Evolutionary conservation across 2,329 filamentous ascomycete species (phyloP).

Genomic region (Elsinoe arachidis): DNA sequence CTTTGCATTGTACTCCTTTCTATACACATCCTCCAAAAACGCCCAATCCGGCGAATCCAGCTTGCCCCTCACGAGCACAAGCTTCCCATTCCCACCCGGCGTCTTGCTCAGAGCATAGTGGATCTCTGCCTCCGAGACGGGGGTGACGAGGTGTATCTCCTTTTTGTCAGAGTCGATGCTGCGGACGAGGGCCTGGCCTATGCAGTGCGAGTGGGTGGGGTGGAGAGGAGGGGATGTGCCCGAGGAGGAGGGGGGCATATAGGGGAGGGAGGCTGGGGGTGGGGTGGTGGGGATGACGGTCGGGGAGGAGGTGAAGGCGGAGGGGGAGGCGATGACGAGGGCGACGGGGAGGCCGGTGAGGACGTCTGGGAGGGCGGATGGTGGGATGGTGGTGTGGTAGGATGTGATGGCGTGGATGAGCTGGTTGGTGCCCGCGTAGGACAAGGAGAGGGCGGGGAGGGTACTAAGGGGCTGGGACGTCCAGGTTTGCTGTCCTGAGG

Average conservation of each 20-base stretch:
- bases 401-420: constrained; percentile 54
- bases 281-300: not conserved
- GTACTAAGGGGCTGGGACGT: constrained; percentile 2
- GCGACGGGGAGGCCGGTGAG: constrained; percentile 65
- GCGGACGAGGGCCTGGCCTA: constrained; percentile 62
- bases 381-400: constrained; percentile 55
- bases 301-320: constrained; percentile 21
- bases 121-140: constrained; percentile 35
- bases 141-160: constrained; percentile 57
- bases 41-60: constrained; percentile 63
- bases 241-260: constrained; percentile 44
- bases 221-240: constrained; percentile 43
- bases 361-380: constrained; percentile 52
- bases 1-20: not conserved
- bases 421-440: constrained; percentile 11
- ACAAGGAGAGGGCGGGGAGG: not conserved
- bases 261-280: constrained; percentile 48
- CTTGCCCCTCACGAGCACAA: constrained; percentile 59
- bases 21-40: constrained; percentile 55
- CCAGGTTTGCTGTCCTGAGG: not conserved
- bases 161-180: constrained; percentile 52
- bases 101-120: constrained; percentile 14
- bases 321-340: constrained; percentile 49
- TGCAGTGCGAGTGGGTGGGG: constrained; percentile 48
- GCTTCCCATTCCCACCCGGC: constrained; percentile 30